A percentile compares a stretch with the other conserved stretches of the same genome.
Conservation (phyloP, 1,284 basidiomycete genomes). For the Stereum hirsutum region DNA sequence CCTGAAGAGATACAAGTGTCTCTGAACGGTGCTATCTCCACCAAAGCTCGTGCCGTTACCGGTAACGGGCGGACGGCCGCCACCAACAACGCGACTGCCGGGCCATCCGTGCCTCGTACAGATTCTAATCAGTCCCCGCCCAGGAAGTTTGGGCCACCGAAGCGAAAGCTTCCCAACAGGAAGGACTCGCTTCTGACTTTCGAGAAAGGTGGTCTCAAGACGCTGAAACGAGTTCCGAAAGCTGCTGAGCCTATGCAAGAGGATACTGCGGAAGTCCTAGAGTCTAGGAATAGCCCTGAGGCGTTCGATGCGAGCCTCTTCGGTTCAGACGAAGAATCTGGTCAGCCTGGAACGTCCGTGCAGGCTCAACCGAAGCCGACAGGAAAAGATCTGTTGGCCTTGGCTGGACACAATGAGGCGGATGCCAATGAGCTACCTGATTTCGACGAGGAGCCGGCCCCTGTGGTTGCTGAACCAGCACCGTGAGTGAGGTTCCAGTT, state of each 20-base stretch:
- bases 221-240: conserved; percentile 25
- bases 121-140: neutral
- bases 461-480: neutral
- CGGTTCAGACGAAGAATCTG: no score
- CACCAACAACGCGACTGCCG: neutral
- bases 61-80: neutral
- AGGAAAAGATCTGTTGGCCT: conserved; percentile 33
- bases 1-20: neutral
- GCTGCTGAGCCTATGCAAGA: conserved; percentile 4
- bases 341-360: no score
- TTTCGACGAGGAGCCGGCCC: conserved; percentile 37
- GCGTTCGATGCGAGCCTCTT: conserved; percentile 5
- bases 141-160: no score
- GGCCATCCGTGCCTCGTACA: neutral
- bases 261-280: conserved; percentile 2
- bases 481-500: conserved; percentile 7
- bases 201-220: conserved; percentile 36
- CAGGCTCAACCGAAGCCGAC: conserved; percentile 21
- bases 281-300: conserved; percentile 5
- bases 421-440: conserved; percentile 35
- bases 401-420: conserved; percentile 31
- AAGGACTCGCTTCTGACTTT: conserved; percentile 40
- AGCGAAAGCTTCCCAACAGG: conserved; percentile 30
- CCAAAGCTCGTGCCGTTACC: neutral
- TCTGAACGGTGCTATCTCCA: neutral